Evolutionary conservation across 768 basidiomycete genomes (phyloP).

Genomic region (Cyclocybe aegerita): DNA sequence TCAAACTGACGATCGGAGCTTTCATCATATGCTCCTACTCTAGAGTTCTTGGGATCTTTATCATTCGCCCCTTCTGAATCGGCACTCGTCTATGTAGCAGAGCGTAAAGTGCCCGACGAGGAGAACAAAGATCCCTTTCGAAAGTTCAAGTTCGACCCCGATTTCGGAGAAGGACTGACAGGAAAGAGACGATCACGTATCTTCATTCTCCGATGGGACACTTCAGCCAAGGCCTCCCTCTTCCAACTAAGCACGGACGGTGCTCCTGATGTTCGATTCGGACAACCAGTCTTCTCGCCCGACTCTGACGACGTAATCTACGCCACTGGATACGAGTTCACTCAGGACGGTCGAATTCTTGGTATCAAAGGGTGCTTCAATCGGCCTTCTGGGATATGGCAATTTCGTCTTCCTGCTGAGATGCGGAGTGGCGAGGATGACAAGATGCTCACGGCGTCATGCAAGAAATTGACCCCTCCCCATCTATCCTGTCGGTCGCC

Average conservation of each 20-base stretch:
- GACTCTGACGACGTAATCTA: slow-evolving; percentile 39
- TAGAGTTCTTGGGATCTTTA: slow-evolving; percentile 53
- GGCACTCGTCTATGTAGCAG: slow-evolving; percentile 60
- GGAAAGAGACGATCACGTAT: slow-evolving; percentile 51
- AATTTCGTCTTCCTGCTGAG: slow-evolving; percentile 26
- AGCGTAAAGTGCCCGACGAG: slow-evolving; percentile 36
- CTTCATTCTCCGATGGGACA: slow-evolving; percentile 54
- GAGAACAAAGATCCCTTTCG: slow-evolving; percentile 28
- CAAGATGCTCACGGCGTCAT: slow-evolving; percentile 19
- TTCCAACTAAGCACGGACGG: slow-evolving; percentile 11
- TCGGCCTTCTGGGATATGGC: slow-evolving; percentile 57
- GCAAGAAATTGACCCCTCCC: slow-evolving; percentile 39
- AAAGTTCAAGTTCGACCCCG: slow-evolving; percentile 56
- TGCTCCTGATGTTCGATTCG: slow-evolving; percentile 37
- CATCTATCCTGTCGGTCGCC: slow-evolving; percentile 60
- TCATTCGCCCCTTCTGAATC: slow-evolving; percentile 54
- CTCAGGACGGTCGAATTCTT: slow-evolving; percentile 54
- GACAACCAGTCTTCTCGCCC: slow-evolving; percentile 54
- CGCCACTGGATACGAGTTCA: slow-evolving; percentile 62
- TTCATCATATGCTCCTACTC: neutral
- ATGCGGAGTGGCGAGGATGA: slow-evolving; percentile 4
- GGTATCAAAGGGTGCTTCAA: slow-evolving; percentile 64
- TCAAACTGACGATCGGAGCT: neutral
- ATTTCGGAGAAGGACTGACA: slow-evolving; percentile 62
- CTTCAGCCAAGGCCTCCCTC: slow-evolving; percentile 10